These are phyloP conservation scores for Cymbopogon flexuosus DNA, from an alignment of 202 grass and related monocot species.

Conservation along the genomic window DNA sequence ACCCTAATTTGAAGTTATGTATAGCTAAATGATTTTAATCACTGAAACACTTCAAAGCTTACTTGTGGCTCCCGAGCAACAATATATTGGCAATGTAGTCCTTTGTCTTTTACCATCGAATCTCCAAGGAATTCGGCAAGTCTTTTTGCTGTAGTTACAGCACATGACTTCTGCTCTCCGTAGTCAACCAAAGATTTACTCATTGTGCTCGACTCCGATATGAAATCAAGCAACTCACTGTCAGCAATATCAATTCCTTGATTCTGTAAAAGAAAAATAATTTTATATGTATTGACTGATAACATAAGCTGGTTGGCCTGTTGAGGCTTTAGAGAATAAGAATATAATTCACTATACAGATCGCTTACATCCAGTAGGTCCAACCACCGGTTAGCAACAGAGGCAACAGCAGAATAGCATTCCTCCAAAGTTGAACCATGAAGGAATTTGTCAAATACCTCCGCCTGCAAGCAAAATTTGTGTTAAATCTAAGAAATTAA, in stretches of 20 bases:
- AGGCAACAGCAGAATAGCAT: slow-evolving; percentile 95
- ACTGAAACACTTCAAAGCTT: slow-evolving; percentile 33
- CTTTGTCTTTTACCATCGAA: slow-evolving; percentile 97
- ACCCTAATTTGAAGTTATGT: neutral
- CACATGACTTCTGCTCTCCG: slow-evolving; percentile 91
- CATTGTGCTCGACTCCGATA: slow-evolving; percentile 98
- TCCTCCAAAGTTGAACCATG: slow-evolving; percentile 91
- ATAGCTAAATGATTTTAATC: slow-evolving; percentile 4
- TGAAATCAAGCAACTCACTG: slow-evolving; percentile 89
- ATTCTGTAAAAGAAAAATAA: slow-evolving; percentile 57
- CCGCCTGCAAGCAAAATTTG: slow-evolving; percentile 51
- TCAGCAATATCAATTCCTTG: slow-evolving; percentile 95
- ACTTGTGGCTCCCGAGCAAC: slow-evolving; percentile 89
- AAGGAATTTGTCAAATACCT: slow-evolving; percentile 98
- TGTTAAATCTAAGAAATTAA: slow-evolving; percentile 24
- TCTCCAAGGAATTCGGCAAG: slow-evolving; percentile 91
- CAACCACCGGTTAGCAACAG: slow-evolving; percentile 93
- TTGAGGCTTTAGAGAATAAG: neutral
- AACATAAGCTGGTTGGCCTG: slow-evolving; percentile 14
- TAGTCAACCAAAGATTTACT: slow-evolving; percentile 95
- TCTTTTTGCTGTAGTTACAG: slow-evolving; percentile 88
- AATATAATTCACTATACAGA: slow-evolving; percentile 16
- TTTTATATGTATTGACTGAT: slow-evolving; percentile 28
- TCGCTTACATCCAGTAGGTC: slow-evolving; percentile 89
- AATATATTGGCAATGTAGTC: slow-evolving; percentile 87